Base-by-base conservation (phyloP, 164 flowering plant genomes). In the Brasenia schreberi region DNA sequence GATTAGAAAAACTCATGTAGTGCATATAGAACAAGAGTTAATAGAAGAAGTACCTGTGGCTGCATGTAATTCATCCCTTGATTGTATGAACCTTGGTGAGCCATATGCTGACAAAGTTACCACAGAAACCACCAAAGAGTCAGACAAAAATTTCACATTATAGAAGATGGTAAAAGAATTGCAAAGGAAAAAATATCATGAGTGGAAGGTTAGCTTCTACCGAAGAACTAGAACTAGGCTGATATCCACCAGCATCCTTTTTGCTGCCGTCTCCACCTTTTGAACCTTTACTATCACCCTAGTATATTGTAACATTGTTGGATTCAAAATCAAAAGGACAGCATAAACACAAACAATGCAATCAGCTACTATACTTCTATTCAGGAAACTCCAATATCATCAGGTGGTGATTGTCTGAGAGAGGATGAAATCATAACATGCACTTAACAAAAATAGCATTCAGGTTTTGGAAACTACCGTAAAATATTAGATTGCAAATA, bases 281-380 rank as follows among this genome's bases (percentile, higher is more conserved):
- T 39, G 77, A 53, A 56, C 76, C 81, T 64, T 75, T 78, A 63
- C 67, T 69, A 14, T 78, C 81, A 67, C 78, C 78, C 81, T 78
- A 63, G 19, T 59, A 14, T 14, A 49, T 9, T 7, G 56, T 49
- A 53, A 14, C 4, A 49, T 9, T 7, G 56, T 49, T 33, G 56
- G 14, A 49, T 5, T 14, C 56, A 49, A 49, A 49, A 49, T 5
- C 12, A 33, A 33, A 33, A 33, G 39, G 39, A 33, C 4, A 33
- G 39, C 39, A 33, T 33, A 33, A 33, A 33, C 39, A 33, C 39
- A 33, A 33, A 33, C 39, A 33, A 33, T 33, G 39, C 39, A 33
- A 4, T 33, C 39, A 33, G 39, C 39, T 33, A 33, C 39, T 33
- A 33, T 3, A 33, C 39, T 33, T 33, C 39, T 33, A 33, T 33